phyloP scores from a whole-genome alignment of 208 protist species.

The Phytomonas sp. region DNA sequence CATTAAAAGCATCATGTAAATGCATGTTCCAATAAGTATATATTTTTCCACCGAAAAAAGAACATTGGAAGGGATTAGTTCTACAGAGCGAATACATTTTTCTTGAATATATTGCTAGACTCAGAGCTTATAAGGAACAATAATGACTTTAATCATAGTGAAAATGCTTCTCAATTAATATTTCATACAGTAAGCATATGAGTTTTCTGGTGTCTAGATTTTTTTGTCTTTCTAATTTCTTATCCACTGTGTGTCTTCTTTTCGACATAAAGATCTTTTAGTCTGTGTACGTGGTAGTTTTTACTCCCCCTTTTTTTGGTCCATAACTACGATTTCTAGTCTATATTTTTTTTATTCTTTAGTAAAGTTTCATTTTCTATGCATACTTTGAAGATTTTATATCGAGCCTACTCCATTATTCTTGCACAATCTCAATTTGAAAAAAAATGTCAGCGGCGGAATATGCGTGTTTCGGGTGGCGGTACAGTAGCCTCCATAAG shows the following conservation, averaged over 20 bases:
- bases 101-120: constrained; percentile 6
- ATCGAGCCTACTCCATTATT: neutral
- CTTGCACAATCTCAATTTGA: neutral
- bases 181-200: neutral
- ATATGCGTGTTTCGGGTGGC: neutral
- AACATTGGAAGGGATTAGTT: neutral
- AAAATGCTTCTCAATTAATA: neutral
- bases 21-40: neutral
- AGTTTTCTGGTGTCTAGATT: neutral
- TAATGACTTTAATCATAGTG: neutral
- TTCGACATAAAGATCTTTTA: constrained; percentile 13
- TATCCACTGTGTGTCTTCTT: constrained; percentile 35
- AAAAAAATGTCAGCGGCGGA: neutral
- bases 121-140: neutral
- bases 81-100: neutral
- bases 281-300: neutral
- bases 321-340: neutral
- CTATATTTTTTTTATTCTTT: constrained; percentile 8
- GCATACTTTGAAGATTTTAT: neutral
- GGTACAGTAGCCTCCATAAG: neutral
- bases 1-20: neutral
- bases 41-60: neutral
- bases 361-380: neutral
- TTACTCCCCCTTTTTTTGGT: neutral
- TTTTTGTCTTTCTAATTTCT: constrained; percentile 31